Base-by-base conservation (phyloP, 2,329 filamentous ascomycete species). In the Rutstroemia sydowiana region DNA sequence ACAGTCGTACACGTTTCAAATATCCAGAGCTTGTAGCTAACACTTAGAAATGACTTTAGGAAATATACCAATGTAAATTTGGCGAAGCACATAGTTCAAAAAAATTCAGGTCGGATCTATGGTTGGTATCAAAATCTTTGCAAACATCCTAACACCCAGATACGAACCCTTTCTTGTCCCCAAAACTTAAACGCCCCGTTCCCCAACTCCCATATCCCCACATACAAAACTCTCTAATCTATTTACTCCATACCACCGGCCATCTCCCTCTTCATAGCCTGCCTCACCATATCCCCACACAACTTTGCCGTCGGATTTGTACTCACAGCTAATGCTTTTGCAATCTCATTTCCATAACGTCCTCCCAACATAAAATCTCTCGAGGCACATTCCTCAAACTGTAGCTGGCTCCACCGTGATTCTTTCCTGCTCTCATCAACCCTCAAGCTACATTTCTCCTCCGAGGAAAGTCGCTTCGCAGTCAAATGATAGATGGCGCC, bases 191-290 rank as follows among this genome's bases (percentile, higher is more conserved):
- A 13, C n/a, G 10, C 23, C 42, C 18, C 23, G 13, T 8, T 30
- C 45, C 5, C 31, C n/a, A 28, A 36, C 44, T 14, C n/a, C 18
- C 48, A 37, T 45, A 39, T 16, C 36, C 26, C 26, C 23, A 2
- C 20, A 11, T 16, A 2, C 28, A 26, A 5, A 21, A 21, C 21
- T n/a, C 9, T 5, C 16, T 28, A 16, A 47, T 8, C 30, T 47
- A 26, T 8, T 26, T 8, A 26, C 28, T 34, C 51, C 28, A 34
- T 40, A 14, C 20, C 21, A 30, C 54, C 58, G 40, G 45, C 78
- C 59, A 82, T 84, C 65, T 86, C 83, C 66, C 80, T 83, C 70
- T 75, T 82, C 80, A 86, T 82, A 45, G 82, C 82, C 67, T 85
- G 79, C 45, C 78, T 75, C 34, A 87, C 82, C 65, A 86, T 86